A percentile compares a stretch with the other conserved stretches of the same genome.
Conservation (phyloP, 768 basidiomycete species). For the Lepiota brunneoincarnata region DNA sequence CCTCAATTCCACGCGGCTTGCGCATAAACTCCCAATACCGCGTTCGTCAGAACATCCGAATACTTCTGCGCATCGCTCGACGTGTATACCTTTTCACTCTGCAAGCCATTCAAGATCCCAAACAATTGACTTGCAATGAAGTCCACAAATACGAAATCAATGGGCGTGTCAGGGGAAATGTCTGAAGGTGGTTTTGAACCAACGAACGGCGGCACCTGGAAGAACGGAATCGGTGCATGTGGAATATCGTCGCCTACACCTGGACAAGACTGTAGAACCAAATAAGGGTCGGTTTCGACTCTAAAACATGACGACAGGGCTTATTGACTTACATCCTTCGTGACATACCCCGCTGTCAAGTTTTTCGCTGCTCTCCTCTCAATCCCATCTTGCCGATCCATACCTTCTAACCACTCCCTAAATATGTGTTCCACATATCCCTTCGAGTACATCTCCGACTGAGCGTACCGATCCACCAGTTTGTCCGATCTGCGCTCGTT, state of each 20-base stretch:
- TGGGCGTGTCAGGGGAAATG: conserved; percentile 40
- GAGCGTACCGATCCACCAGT: conserved; percentile 31
- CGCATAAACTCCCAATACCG: conserved; percentile 58
- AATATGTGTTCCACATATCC: conserved; percentile 53
- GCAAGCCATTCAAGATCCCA: conserved; percentile 51
- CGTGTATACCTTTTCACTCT: conserved; percentile 48
- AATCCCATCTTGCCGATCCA: conserved; percentile 38
- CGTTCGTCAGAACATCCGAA: conserved; percentile 46
- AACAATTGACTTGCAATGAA: conserved; percentile 60
- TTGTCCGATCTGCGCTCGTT: conserved; percentile 28
- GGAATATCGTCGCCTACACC: conserved; percentile 72
- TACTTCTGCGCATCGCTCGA: conserved; percentile 52
- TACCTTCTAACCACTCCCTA: conserved; percentile 55
- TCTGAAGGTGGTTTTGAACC: conserved; percentile 48
- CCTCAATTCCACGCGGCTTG: conserved; percentile 40
- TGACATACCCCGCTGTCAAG: conserved; percentile 74
- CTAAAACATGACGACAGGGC: not conserved
- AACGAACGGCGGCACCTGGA: conserved; percentile 54
- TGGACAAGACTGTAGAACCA: conserved; percentile 52
- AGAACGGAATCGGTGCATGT: conserved; percentile 61
- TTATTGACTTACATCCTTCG: conserved; percentile 49
- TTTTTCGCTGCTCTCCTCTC: conserved; percentile 43
- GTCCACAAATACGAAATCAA: conserved; percentile 77
- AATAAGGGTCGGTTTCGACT: not conserved
- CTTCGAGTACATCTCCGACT: conserved; percentile 36